Percentiles rank a stretch among this genome's conserved stretches.
Conservation (phyloP, 1,284 basidiomycete species). For the Cutaneotrichosporon cutaneum region DNA sequence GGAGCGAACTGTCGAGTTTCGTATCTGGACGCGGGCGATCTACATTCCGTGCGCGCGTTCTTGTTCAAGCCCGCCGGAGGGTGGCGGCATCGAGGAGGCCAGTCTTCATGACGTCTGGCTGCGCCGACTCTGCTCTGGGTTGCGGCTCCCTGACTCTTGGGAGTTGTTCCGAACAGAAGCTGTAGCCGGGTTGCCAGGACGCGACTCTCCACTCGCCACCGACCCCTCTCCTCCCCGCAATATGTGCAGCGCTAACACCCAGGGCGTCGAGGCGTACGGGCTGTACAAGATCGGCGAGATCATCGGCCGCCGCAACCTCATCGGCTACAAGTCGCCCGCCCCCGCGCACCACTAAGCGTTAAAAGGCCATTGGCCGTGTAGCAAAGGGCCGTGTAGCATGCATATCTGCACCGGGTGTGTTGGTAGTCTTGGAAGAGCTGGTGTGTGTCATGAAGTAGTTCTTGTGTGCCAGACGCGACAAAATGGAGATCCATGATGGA, state of each 20-base stretch:
- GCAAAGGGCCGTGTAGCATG: slow-evolving; percentile 23
- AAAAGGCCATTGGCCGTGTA: slow-evolving; percentile 14
- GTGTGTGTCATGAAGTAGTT: neutral
- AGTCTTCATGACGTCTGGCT: no score
- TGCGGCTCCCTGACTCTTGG: no score
- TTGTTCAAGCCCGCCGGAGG: neutral
- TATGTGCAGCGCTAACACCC: slow-evolving; percentile 11
- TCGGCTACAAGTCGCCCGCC: slow-evolving; percentile 67
- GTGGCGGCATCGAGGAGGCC: neutral
- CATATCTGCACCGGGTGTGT: slow-evolving; percentile 17
- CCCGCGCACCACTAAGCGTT: slow-evolving; percentile 22
- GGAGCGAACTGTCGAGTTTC: neutral
- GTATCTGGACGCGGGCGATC: neutral
- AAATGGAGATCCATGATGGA: neutral
- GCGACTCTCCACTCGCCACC: neutral
- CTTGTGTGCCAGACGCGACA: no score
- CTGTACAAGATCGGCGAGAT: slow-evolving; percentile 83
- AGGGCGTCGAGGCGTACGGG: slow-evolving; percentile 60
- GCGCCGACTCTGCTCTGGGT: no score
- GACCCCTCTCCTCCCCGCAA: neutral
- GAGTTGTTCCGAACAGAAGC: no score
- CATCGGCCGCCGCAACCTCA: slow-evolving; percentile 73
- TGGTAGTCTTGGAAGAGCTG: neutral
- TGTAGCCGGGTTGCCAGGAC: no score
- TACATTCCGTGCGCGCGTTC: neutral